Conservation (phyloP, 116 monocot genomes). For the Iris pallida region DNA sequence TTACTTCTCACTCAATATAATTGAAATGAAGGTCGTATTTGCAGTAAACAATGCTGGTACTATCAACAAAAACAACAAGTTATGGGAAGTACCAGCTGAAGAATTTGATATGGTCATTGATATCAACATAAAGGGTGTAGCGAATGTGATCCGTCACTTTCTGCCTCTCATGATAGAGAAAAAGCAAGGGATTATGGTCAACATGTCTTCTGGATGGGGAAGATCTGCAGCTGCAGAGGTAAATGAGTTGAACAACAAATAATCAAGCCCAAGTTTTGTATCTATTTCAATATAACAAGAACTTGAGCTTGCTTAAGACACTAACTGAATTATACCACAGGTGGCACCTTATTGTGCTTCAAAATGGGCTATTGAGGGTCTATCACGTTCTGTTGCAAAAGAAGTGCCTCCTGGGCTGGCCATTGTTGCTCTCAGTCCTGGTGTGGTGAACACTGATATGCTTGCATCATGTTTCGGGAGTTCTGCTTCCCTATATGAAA, state of each 20-base stretch:
- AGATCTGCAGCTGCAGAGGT: conserved; percentile 88
- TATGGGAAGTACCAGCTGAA: conserved; percentile 84
- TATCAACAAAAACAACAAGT: conserved; percentile 90
- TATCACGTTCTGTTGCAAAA: conserved; percentile 80
- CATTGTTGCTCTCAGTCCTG: conserved; percentile 78
- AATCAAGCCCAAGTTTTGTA: background rate
- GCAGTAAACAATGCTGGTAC: conserved; percentile 95
- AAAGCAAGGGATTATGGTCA: conserved; percentile 79
- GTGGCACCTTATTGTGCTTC: conserved; percentile 95
- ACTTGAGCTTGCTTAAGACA: background rate
- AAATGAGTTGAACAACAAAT: background rate
- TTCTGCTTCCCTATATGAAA: conserved; percentile 60
- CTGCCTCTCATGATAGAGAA: conserved; percentile 80
- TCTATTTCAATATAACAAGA: background rate
- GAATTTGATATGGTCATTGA: conserved; percentile 95
- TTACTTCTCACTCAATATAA: background rate
- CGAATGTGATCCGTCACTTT: conserved; percentile 90
- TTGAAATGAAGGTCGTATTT: conserved; percentile 15
- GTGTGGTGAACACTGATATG: conserved; percentile 91
- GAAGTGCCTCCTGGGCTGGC: conserved; percentile 89
- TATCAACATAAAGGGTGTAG: conserved; percentile 84
- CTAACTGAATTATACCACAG: conserved; percentile 20
- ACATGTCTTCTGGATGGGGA: conserved; percentile 95
- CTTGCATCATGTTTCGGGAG: conserved; percentile 89
- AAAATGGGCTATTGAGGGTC: conserved; percentile 96